A percentile compares a stretch with the other conserved stretches of the same genome.
Evolutionary conservation across 352 stramenopile species (phyloP).

Genomic region (Lagenidium giganteum): DNA sequence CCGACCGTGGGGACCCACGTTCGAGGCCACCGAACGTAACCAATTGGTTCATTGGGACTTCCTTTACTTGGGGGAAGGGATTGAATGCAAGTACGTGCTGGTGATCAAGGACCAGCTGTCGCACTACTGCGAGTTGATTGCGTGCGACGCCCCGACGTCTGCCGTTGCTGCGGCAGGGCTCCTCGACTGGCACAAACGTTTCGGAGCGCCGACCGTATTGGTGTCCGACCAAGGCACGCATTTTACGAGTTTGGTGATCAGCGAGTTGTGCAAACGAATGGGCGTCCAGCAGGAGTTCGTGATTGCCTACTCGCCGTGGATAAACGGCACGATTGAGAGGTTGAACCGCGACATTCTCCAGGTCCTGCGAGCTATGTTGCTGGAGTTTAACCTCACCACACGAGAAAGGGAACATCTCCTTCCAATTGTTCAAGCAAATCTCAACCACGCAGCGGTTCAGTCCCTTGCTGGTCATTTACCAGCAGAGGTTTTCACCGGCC

Average conservation of each 20-base stretch:
- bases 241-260: conserved; percentile 22
- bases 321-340: conserved; percentile 12
- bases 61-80: conserved; percentile 5
- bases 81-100: conserved; percentile 2
- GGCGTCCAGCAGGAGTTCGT: conserved; percentile 3
- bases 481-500: conserved; percentile 13
- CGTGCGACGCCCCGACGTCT: conserved; percentile 3
- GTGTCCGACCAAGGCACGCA: conserved; percentile 9
- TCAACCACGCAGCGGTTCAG: conserved; percentile 11
- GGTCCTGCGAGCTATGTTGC: conserved; percentile 3
- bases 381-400: conserved; percentile 10
- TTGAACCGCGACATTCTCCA: conserved; percentile 17
- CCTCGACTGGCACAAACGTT: conserved; percentile 15
- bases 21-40: conserved; percentile 6
- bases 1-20: conserved; percentile 6
- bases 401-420: conserved; percentile 11
- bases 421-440: conserved; percentile 8
- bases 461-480: background rate
- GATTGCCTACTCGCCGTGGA: conserved; percentile 8
- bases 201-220: conserved; percentile 1
- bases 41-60: conserved; percentile 12
- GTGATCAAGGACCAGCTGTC: conserved; percentile 6
- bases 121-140: conserved; percentile 13
- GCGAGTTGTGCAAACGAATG: conserved; percentile 25
- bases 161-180: background rate